These are phyloP conservation scores for Euphorbia celastroides DNA, from an alignment of 441 rosid species.

Conservation along the genomic window DNA sequence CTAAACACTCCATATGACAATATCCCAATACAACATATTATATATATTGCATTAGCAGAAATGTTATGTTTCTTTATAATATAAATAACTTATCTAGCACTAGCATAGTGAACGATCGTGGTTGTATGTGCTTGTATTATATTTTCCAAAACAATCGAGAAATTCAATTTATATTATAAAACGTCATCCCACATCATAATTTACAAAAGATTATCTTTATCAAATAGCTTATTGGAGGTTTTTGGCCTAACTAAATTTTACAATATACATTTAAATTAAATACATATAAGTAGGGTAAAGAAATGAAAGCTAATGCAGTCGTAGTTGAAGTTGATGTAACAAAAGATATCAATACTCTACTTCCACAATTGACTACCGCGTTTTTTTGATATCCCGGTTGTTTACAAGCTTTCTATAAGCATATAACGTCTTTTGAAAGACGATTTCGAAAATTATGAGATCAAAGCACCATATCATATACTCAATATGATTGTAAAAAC, in stretches of 20 bases:
- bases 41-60: neutral
- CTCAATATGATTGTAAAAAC: too few relatives aligned
- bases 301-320: too few relatives aligned
- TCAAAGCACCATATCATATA: too few relatives aligned
- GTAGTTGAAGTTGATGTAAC: too few relatives aligned
- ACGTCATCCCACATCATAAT: neutral
- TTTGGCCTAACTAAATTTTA: neutral
- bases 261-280: neutral
- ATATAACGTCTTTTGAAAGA: neutral
- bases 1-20: slow-evolving; percentile 27
- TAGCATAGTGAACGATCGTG: neutral
- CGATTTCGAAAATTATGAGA: too few relatives aligned
- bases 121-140: neutral
- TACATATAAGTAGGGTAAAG: neutral
- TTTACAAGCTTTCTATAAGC: neutral
- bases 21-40: slow-evolving; percentile 15
- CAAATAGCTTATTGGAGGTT: neutral
- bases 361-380: too few relatives aligned
- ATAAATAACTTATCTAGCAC: neutral
- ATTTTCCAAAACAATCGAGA: neutral
- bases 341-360: too few relatives aligned
- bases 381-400: too few relatives aligned
- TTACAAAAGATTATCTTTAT: neutral
- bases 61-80: neutral
- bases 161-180: neutral